Percentiles rank a stretch among this genome's conserved stretches.
phyloP scores from a whole-genome alignment of 495 filamentous ascomycete species.

The Neohortaea acidophila region DNA sequence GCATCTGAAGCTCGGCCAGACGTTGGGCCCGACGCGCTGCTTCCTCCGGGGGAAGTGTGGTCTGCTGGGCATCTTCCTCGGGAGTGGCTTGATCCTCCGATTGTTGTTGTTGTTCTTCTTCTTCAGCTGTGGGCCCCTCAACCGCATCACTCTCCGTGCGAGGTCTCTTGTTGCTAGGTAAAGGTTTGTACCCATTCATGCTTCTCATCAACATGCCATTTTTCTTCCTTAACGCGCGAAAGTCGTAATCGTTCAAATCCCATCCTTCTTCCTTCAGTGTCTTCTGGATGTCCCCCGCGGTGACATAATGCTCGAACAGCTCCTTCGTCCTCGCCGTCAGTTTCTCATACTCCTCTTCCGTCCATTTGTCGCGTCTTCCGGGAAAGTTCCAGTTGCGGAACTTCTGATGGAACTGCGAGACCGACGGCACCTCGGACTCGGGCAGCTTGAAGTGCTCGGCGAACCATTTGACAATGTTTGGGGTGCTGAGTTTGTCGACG shows the following conservation, averaged over 20 bases:
- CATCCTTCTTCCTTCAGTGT: constrained; percentile 56
- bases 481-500: constrained; percentile 6
- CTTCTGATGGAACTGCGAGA: constrained; percentile 34
- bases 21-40: constrained; percentile 20
- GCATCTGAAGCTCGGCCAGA: constrained; percentile 35
- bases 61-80: neutral
- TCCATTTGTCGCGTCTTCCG: constrained; percentile 44
- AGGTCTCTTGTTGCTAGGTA: no score
- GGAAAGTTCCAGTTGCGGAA: constrained; percentile 51
- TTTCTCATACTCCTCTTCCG: constrained; percentile 45
- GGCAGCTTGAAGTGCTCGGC: constrained; percentile 8
- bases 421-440: constrained; percentile 21
- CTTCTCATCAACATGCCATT: constrained; percentile 50
- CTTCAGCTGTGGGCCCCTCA: neutral
- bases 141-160: neutral
- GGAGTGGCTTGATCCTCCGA: no score
- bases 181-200: constrained; percentile 39
- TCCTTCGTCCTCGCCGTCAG: constrained; percentile 54
- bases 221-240: constrained; percentile 48
- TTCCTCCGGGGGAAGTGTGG: constrained; percentile 19
- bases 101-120: neutral
- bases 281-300: constrained; percentile 56
- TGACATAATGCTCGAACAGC: constrained; percentile 60
- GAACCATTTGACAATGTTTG: constrained; percentile 11
- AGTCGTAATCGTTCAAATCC: constrained; percentile 50